Conservation (phyloP, 257 asterid genomes). For the Nicotiana obtusifolia region DNA sequence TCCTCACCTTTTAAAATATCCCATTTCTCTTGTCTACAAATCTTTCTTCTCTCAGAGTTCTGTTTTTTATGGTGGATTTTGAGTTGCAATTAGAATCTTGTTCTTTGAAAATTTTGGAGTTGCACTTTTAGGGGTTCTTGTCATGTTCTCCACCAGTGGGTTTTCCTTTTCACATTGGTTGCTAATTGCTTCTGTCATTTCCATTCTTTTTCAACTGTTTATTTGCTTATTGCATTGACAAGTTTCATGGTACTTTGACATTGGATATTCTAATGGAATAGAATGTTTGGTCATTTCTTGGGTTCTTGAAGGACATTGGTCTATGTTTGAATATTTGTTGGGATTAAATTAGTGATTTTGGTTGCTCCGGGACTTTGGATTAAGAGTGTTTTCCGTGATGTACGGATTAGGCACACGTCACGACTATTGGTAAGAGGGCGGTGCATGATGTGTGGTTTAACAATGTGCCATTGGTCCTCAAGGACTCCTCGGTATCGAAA, state of each 20-base stretch:
- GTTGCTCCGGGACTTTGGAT: neutral
- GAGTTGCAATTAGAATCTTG: neutral
- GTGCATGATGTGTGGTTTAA: neutral
- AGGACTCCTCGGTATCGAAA: neutral
- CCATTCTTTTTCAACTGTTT: neutral
- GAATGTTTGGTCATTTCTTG: neutral
- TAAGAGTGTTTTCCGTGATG: neutral
- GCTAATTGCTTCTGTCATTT: neutral
- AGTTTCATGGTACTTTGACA: neutral
- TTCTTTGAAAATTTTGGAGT: neutral
- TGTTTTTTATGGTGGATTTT: neutral
- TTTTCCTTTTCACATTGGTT: neutral
- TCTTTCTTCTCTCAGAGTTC: neutral
- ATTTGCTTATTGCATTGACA: neutral
- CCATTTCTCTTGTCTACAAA: neutral
- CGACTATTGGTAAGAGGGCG: too few species aligned
- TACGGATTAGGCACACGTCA: neutral
- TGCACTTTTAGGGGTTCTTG: constrained; percentile 12
- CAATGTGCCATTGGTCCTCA: neutral
- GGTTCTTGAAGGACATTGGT: neutral
- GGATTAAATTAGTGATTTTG: neutral
- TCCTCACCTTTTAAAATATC: neutral
- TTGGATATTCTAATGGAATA: neutral
- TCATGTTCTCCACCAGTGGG: constrained; percentile 12
- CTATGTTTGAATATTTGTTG: neutral